These are phyloP conservation scores for Macrocybe gigantea DNA, from an alignment of 768 basidiomycete species.

Conservation along the genomic window DNA sequence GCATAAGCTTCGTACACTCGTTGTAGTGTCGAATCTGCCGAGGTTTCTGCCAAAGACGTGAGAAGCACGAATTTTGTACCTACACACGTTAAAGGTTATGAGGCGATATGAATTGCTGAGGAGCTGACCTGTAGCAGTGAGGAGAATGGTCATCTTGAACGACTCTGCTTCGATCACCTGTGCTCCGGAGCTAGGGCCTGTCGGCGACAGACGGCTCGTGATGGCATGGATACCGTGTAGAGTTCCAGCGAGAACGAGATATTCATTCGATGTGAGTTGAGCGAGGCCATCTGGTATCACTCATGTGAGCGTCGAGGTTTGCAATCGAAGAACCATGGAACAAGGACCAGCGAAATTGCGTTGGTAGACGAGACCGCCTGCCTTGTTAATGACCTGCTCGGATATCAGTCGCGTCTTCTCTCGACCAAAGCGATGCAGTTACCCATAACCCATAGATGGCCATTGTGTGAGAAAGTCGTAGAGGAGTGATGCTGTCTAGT, in stretches of 20 bases:
- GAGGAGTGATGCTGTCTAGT: too few species aligned
- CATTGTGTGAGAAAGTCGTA: constrained; percentile 37
- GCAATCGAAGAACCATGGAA: background rate
- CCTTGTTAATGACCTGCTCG: constrained; percentile 91
- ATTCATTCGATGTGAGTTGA: constrained; percentile 86
- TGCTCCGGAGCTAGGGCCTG: constrained; percentile 75
- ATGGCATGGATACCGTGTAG: constrained; percentile 99
- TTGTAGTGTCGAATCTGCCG: constrained; percentile 65
- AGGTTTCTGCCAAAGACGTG: constrained; percentile 71
- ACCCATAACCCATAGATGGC: constrained; percentile 83
- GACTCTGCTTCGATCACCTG: constrained; percentile 95
- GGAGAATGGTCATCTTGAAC: constrained; percentile 88
- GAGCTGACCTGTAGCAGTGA: constrained; percentile 80
- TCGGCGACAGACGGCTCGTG: constrained; percentile 84
- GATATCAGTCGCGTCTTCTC: constrained; percentile 3
- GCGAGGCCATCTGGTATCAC: constrained; percentile 77
- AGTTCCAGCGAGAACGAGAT: constrained; percentile 93
- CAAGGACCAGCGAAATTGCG: constrained; percentile 80
- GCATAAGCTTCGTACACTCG: constrained; percentile 92
- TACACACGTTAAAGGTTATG: constrained; percentile 20
- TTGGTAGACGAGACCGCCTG: constrained; percentile 93
- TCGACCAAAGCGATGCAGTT: constrained; percentile 13
- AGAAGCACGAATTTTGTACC: constrained; percentile 95
- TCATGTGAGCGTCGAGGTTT: constrained; percentile 1
- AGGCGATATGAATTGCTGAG: background rate